Conservation (phyloP, 2,329 filamentous ascomycete genomes). For the Thielaviopsis populi region DNA sequence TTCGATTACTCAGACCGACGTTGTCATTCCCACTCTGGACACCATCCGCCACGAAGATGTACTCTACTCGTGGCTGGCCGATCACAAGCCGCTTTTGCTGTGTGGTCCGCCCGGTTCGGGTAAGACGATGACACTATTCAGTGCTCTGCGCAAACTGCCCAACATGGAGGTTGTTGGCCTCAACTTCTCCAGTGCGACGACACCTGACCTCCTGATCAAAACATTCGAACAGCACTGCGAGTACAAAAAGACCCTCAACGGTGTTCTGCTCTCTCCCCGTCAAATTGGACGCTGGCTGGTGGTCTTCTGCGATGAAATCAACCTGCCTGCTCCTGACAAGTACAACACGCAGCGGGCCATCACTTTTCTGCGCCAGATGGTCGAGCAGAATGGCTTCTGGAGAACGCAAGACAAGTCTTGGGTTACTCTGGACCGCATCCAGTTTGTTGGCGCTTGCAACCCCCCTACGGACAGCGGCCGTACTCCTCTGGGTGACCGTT, state of each 20-base stretch:
- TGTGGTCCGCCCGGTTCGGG: constrained; percentile 96
- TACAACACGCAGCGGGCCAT: constrained; percentile 97
- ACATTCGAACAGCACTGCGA: constrained; percentile 99
- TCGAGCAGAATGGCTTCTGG: constrained; percentile 99
- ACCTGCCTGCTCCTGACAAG: constrained; percentile 90
- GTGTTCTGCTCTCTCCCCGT: constrained; percentile 84
- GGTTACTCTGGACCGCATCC: constrained; percentile 94
- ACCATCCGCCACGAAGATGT: constrained; percentile 97
- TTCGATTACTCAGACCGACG: constrained; percentile 92
- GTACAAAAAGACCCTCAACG: constrained; percentile 96
- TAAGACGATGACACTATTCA: constrained; percentile 99
- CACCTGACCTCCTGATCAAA: constrained; percentile 93
- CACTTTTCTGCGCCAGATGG: constrained; percentile 89
- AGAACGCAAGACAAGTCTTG: constrained; percentile 91
- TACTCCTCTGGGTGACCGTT: constrained; percentile 83
- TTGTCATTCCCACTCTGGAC: constrained; percentile 94
- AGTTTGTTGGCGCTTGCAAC: constrained; percentile 98
- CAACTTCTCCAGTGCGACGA: constrained; percentile 98
- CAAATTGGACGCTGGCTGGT: constrained; percentile 97
- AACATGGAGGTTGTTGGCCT: constrained; percentile 99
- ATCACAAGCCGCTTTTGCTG: constrained; percentile 91
- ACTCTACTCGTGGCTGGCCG: constrained; percentile 97
- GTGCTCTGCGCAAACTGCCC: constrained; percentile 84
- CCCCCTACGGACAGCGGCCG: constrained; percentile 93
- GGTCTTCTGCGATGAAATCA: constrained; percentile 98